Evolutionary conservation across 2,329 filamentous ascomycete species (phyloP).

Genomic region (Phialocephala subalpina): DNA sequence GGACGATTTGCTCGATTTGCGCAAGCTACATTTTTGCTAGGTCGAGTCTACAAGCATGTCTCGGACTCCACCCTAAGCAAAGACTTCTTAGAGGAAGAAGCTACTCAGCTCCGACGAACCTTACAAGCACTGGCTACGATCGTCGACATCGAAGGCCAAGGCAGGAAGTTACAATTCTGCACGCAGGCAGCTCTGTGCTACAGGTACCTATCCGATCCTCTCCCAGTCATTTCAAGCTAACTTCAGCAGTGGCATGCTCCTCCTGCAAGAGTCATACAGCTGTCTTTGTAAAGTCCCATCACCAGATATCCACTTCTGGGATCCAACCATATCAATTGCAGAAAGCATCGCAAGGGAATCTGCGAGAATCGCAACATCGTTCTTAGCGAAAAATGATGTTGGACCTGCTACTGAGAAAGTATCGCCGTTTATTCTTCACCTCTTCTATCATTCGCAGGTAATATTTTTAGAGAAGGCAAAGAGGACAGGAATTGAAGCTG

Average conservation of each 20-base stretch:
- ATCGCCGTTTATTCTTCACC: constrained; percentile 1
- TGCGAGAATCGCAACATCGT: not conserved
- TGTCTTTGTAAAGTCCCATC: not conserved
- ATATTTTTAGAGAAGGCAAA: not conserved
- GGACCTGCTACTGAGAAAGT: not conserved
- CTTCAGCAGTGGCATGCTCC: not conserved
- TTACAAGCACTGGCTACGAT: constrained; percentile 12
- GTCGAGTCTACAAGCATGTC: constrained; percentile 18
- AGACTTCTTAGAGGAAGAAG: constrained; percentile 13
- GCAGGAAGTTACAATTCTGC: constrained; percentile 17
- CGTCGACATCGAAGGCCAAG: constrained; percentile 4
- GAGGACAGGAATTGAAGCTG: not conserved
- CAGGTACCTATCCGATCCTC: constrained; percentile 4
- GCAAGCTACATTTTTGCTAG: constrained; percentile 17
- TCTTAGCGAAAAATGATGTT: not conserved
- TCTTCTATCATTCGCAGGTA: not conserved
- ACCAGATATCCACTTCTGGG: not conserved
- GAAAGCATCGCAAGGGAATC: not conserved
- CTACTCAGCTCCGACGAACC: constrained; percentile 18
- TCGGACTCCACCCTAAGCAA: constrained; percentile 5
- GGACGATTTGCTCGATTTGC: constrained; percentile 26
- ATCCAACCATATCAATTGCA: not conserved
- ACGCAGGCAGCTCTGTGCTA: constrained; percentile 21
- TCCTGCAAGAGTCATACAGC: not conserved
- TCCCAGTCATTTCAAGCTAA: not conserved